A percentile compares a stretch with the other conserved stretches of the same genome.
Evolutionary conservation across 148 eudicot genomes (phyloP).

Genomic region (Cornus kousa): DNA sequence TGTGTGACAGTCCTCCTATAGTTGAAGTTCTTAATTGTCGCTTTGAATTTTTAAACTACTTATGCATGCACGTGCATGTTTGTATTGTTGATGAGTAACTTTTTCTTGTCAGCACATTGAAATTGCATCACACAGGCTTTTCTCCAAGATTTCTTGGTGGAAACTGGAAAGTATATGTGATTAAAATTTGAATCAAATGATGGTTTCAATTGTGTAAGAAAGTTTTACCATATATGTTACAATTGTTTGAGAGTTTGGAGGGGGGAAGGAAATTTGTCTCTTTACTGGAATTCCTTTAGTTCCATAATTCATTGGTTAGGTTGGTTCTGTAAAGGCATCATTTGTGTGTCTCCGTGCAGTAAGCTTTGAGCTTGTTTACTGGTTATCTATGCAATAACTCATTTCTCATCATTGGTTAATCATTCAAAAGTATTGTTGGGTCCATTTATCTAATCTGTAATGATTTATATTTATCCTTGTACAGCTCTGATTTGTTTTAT

Average conservation of each 20-base stretch:
- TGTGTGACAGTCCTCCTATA: conserved; percentile 18
- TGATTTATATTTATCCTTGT: background rate
- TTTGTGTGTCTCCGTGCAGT: background rate
- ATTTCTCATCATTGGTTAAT: background rate
- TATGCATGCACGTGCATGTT: background rate
- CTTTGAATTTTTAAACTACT: too few relatives aligned
- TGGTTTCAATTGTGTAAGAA: background rate
- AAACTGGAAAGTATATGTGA: too few relatives aligned
- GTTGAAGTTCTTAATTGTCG: background rate
- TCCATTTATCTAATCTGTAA: background rate
- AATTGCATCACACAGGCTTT: background rate
- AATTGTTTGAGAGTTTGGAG: too few relatives aligned
- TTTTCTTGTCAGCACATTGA: background rate
- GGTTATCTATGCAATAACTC: background rate
- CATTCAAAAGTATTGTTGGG: background rate
- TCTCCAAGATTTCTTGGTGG: background rate
- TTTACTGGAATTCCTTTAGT: background rate
- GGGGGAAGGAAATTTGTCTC: too few relatives aligned
- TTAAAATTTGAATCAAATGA: too few relatives aligned
- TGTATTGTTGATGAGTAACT: background rate
- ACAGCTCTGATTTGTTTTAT: background rate
- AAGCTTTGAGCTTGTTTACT: background rate
- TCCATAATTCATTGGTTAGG: background rate
- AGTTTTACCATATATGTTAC: background rate
- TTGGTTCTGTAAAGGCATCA: background rate